Conservation (phyloP, 306 rosid genomes). For the Cucumis hystrix region DNA sequence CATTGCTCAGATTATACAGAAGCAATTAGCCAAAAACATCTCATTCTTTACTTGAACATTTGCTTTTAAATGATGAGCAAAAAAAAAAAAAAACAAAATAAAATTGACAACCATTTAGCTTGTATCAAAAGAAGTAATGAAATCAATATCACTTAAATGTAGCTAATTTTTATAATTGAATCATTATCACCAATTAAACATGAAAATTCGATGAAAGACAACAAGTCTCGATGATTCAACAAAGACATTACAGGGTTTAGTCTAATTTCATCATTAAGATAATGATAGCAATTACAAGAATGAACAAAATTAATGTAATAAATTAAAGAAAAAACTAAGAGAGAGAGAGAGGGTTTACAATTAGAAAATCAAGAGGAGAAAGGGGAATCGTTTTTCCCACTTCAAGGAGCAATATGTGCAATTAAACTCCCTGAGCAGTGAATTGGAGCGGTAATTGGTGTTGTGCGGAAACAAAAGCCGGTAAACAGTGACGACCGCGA, state of each 20-base stretch:
- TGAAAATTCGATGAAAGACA: background rate
- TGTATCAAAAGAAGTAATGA: background rate
- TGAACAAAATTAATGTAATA: background rate
- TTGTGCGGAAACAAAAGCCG: background rate
- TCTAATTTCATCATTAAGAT: background rate
- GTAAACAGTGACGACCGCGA: constrained; percentile 6
- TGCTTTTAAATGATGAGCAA: background rate
- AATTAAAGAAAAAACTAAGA: background rate
- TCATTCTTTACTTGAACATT: background rate
- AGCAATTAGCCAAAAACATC: background rate
- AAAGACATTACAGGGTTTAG: background rate
- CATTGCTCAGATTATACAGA: background rate
- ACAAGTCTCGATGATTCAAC: background rate
- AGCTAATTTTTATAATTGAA: background rate
- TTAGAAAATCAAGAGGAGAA: constrained; percentile 58
- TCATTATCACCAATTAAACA: background rate
- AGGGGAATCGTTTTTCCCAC: constrained; percentile 64
- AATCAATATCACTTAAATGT: too few relatives aligned
- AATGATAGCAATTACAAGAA: background rate
- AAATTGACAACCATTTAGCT: background rate
- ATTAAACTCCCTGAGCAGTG: constrained; percentile 13
- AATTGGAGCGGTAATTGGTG: background rate
- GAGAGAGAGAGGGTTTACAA: constrained; percentile 17
- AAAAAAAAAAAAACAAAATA: background rate
- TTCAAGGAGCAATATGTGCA: constrained; percentile 60